Conservation (phyloP, 1,139 yeast genomes). For the Sugiyamaella sp. region DNA sequence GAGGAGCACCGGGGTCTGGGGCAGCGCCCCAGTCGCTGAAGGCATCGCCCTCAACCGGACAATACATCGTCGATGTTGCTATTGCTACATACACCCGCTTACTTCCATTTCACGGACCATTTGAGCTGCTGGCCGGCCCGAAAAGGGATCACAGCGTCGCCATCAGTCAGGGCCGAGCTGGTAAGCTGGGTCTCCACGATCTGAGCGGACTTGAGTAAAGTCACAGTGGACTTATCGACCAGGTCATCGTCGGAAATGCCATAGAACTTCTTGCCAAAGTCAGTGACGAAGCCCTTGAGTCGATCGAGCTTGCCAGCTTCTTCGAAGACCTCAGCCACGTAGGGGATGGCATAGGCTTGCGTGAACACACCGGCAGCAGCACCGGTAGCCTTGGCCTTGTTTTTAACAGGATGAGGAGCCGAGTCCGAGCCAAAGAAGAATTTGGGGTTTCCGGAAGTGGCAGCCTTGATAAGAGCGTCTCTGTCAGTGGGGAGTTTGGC, state of each 20-base stretch:
- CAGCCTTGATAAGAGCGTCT: conserved; percentile 79
- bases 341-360: conserved; percentile 79
- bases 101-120: conserved; percentile 78
- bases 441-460: conserved; percentile 88
- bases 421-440: conserved; percentile 97
- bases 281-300: conserved; percentile 73
- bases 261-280: conserved; percentile 73
- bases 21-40: too few relatives aligned
- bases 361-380: conserved; percentile 98
- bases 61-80: neutral
- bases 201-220: conserved; percentile 50
- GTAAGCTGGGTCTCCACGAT: conserved; percentile 59
- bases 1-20: too few relatives aligned
- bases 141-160: conserved; percentile 82
- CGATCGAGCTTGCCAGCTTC: conserved; percentile 61
- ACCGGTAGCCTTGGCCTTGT: conserved; percentile 74
- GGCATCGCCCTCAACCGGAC: too few relatives aligned
- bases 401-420: conserved; percentile 89
- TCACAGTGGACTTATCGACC: conserved; percentile 35
- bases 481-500: conserved; percentile 90
- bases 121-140: conserved; percentile 73
- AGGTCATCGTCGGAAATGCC: conserved; percentile 49
- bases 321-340: conserved; percentile 86
- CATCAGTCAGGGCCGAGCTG: conserved; percentile 39
- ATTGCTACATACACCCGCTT: neutral